A percentile compares a stretch with the other conserved stretches of the same genome.
Conservation (phyloP, 371 early-diverging fungal genomes). For the Mortierella sp. region DNA sequence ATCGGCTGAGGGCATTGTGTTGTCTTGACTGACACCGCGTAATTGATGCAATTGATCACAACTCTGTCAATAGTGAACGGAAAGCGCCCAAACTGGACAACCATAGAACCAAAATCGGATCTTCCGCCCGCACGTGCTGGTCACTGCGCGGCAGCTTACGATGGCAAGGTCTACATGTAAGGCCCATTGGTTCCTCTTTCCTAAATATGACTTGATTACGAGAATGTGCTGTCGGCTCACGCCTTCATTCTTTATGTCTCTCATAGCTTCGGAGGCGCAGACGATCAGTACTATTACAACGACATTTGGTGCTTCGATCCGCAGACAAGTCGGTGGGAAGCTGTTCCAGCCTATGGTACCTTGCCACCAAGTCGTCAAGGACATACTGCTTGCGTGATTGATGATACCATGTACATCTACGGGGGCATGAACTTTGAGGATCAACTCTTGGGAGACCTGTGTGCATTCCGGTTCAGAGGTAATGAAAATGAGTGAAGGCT, state of each 20-base stretch:
- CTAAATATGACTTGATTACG: background rate
- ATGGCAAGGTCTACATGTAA: conserved; percentile 72
- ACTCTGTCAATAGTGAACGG: conserved; percentile 41
- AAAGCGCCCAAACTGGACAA: conserved; percentile 64
- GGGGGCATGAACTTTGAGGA: conserved; percentile 78
- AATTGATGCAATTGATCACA: background rate
- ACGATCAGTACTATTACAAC: conserved; percentile 74
- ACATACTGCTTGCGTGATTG: conserved; percentile 70
- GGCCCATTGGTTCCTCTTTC: background rate
- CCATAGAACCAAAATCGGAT: conserved; percentile 57
- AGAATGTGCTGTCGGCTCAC: background rate
- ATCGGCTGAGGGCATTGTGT: too few species aligned
- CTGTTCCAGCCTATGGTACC: conserved; percentile 70
- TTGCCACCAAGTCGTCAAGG: conserved; percentile 75
- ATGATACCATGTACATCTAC: conserved; percentile 79
- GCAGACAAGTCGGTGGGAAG: conserved; percentile 65
- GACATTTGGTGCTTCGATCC: conserved; percentile 82
- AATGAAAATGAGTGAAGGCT: conserved; percentile 7
- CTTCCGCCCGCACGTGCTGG: conserved; percentile 69
- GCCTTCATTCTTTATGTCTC: conserved; percentile 12
- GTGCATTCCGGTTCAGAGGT: conserved; percentile 77
- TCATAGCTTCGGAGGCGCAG: conserved; percentile 78
- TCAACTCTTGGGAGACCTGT: conserved; percentile 74
- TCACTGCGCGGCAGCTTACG: conserved; percentile 66
- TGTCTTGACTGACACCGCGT: background rate